Evolutionary conservation across 2,329 filamentous ascomycete species (phyloP).

Genomic region (Talaromyces sp.): DNA sequence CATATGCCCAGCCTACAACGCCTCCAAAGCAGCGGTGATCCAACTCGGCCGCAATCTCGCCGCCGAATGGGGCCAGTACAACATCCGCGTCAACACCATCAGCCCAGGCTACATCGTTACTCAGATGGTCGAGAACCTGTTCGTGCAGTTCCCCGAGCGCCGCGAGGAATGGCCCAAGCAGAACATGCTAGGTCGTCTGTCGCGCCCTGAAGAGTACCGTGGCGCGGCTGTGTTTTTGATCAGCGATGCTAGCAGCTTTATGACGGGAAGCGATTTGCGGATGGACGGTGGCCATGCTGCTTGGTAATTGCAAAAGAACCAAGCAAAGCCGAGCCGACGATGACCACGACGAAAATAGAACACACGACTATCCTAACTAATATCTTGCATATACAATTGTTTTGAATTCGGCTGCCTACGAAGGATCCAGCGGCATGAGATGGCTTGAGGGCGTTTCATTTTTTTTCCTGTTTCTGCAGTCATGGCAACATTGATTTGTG

Average conservation of each 20-base stretch:
- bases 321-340: not conserved
- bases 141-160: slow-evolving; percentile 66
- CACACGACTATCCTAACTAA: not conserved
- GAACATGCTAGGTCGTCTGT: slow-evolving; percentile 76
- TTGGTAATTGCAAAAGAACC: slow-evolving; percentile 40
- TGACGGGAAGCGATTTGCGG: slow-evolving; percentile 53
- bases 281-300: slow-evolving; percentile 55
- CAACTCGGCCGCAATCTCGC: slow-evolving; percentile 48
- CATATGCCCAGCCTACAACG: slow-evolving; percentile 49
- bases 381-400: not conserved
- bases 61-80: slow-evolving; percentile 47
- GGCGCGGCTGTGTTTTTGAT: slow-evolving; percentile 50
- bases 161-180: slow-evolving; percentile 78
- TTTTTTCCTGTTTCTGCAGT: too few relatives aligned
- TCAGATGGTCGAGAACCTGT: slow-evolving; percentile 45
- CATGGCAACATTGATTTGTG: not conserved
- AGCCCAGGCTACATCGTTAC: slow-evolving; percentile 48
- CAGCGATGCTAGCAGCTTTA: slow-evolving; percentile 52
- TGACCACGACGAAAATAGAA: not conserved
- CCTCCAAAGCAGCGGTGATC: slow-evolving; percentile 48
- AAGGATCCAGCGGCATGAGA: not conserved
- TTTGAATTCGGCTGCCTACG: not conserved
- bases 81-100: slow-evolving; percentile 50
- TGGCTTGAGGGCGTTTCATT: not conserved
- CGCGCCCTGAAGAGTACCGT: slow-evolving; percentile 65